Evolutionary conservation across 2,329 filamentous ascomycete species (phyloP), one percentile per base, ranked within the genome.

Genomic region (Pseudogymnoascus sp.): DNA sequence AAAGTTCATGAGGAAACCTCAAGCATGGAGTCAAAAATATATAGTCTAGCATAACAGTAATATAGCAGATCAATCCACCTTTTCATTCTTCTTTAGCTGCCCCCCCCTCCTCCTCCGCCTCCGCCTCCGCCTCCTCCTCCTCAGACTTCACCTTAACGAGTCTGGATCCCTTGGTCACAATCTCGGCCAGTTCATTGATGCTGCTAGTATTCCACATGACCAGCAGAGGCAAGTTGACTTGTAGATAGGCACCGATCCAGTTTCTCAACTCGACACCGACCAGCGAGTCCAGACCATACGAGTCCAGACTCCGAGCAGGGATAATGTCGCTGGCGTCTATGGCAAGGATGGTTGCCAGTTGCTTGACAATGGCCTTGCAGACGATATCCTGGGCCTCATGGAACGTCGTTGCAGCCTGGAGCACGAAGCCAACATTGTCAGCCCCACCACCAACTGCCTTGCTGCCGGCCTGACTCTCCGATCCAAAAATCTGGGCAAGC

Each of bases 261-360:
- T 63, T 61, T 4, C 62, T 59, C 12, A 67, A 39, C 28, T 64
- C 63, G 11, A 67, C 63, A n/a, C 63, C 61, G n/a, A 65, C 61
- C 14, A 67, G 58, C 18, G 64, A 65, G 36, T 67, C 65, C 14
- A 67, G 39, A 9, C 65, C 65, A 36, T 62, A 61, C n/a, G 38
- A n/a, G 12, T 41, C n/a, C n/a, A 41, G 38, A n/a, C n/a, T n/a
- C 38, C 18, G 14, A n/a, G n/a, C 38, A 20, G 18, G 38, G n/a
- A 16, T 20, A 3, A 41, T 41, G 18, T 41, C 18, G 28, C 28
- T 30, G 8, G 28, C 28, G 18, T 41, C 38, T 20, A 16, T 41
- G 38, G 14, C 38, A 3, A 41, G 14, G 18, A 41, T 20, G n/a
- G n/a, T n/a, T 20, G n/a, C 38, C 14, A 41, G 38, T 41, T 20